A percentile compares a stretch with the other conserved stretches of the same genome.
Conservation (phyloP, 78 protist species). For the Dictyostelium citrinum region DNA sequence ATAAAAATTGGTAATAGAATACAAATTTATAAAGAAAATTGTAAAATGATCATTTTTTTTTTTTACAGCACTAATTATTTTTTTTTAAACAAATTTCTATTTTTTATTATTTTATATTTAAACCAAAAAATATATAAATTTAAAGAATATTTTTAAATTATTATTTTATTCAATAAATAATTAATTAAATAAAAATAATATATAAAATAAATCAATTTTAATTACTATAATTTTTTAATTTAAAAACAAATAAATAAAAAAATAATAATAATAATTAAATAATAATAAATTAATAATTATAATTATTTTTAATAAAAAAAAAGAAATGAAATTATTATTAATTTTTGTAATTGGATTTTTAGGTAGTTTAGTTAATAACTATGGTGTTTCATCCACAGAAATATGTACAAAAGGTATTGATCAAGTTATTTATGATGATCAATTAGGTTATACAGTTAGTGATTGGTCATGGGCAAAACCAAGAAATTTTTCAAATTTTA, state of each 20-base stretch:
- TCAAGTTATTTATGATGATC: conserved; percentile 38
- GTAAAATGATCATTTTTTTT: neutral
- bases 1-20: neutral
- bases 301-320: neutral
- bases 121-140: too few relatives aligned
- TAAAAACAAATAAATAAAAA: neutral
- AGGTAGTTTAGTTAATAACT: neutral
- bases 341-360: neutral
- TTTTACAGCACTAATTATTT: too few relatives aligned
- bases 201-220: neutral
- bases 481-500: neutral
- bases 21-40: neutral
- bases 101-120: too few relatives aligned
- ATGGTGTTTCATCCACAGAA: neutral
- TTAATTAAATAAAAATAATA: too few relatives aligned
- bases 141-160: too few relatives aligned
- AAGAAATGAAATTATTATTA: conserved; percentile 24
- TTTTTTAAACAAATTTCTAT: too few relatives aligned
- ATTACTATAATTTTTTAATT: too few relatives aligned
- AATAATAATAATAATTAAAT: neutral
- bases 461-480: conserved; percentile 65
- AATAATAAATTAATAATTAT: too few relatives aligned
- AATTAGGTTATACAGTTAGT: neutral
- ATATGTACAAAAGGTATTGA: conserved; percentile 18
- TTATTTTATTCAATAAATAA: too few relatives aligned